These are phyloP conservation scores for Backusella morwellensis DNA, from an alignment of 192 early-diverging fungal species.

Conservation along the genomic window DNA sequence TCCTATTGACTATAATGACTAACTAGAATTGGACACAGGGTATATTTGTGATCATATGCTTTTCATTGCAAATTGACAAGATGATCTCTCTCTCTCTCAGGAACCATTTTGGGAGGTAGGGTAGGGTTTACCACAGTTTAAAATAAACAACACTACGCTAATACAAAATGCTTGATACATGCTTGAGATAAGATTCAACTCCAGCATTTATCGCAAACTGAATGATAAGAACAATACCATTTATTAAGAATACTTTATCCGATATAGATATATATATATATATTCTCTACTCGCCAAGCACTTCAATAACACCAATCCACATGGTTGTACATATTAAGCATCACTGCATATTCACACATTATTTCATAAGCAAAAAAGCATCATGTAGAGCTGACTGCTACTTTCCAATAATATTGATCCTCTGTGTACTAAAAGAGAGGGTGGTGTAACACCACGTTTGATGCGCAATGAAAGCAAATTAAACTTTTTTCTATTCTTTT, in stretches of 20 bases:
- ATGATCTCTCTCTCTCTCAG: background rate
- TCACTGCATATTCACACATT: background rate
- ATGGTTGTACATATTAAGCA: background rate
- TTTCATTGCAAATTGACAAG: background rate
- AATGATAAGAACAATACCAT: background rate
- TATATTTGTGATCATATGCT: constrained; percentile 22
- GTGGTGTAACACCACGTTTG: constrained; percentile 47
- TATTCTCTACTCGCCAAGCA: background rate
- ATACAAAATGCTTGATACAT: too few relatives aligned
- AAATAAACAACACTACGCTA: background rate
- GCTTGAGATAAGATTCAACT: background rate
- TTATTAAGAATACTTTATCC: background rate
- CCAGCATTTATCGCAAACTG: background rate
- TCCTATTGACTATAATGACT: constrained; percentile 10
- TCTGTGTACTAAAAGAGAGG: constrained; percentile 64
- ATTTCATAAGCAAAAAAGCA: background rate
- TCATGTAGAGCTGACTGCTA: background rate
- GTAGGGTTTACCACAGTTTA: too few relatives aligned
- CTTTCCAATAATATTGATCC: constrained; percentile 57
- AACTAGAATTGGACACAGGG: constrained; percentile 51
- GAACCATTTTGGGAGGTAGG: background rate
- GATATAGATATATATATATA: background rate
- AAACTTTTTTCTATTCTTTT: background rate
- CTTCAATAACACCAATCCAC: background rate
- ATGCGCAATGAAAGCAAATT: constrained; percentile 38